Percentiles rank a stretch among this genome's conserved stretches.
phyloP scores from a whole-genome alignment of 768 basidiomycete species.

The Hericium coralloides region DNA sequence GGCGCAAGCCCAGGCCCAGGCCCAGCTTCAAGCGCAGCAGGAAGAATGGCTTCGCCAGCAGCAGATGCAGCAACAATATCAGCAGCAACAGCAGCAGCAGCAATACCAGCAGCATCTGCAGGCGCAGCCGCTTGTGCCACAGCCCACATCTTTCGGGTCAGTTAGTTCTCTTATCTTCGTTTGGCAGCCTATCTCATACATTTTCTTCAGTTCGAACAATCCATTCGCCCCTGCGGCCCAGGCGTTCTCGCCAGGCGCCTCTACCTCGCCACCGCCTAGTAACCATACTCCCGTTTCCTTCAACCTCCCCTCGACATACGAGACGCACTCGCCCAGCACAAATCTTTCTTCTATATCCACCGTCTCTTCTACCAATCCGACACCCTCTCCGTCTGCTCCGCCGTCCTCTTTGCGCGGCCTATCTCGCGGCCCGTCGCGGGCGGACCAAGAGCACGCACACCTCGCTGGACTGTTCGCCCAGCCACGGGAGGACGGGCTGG shows the following conservation, averaged over 20 bases:
- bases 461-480: slow-evolving; percentile 82
- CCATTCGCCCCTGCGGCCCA: slow-evolving; percentile 63
- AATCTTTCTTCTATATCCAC: slow-evolving; percentile 23
- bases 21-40: slow-evolving; percentile 37
- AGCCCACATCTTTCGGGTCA: slow-evolving; percentile 74
- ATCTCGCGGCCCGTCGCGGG: slow-evolving; percentile 29
- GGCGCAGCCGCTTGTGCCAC: slow-evolving; percentile 33
- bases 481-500: slow-evolving; percentile 78
- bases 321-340: slow-evolving; percentile 32
- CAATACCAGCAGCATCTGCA: slow-evolving; percentile 7
- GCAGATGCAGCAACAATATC: slow-evolving; percentile 41
- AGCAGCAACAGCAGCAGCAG: slow-evolving; percentile 43
- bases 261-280: slow-evolving; percentile 23
- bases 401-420: slow-evolving; percentile 7
- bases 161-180: slow-evolving; percentile 15
- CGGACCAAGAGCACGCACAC: slow-evolving; percentile 64
- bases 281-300: slow-evolving; percentile 38
- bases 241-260: slow-evolving; percentile 21
- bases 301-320: slow-evolving; percentile 65
- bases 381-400: slow-evolving; percentile 10
- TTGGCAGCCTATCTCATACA: slow-evolving; percentile 1
- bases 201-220: slow-evolving; percentile 73
- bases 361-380: slow-evolving; percentile 31
- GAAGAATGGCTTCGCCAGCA: slow-evolving; percentile 58
- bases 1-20: slow-evolving; percentile 34